These are phyloP conservation scores for Diplodia sapinea DNA, from an alignment of 2,329 filamentous ascomycete genomes.

Conservation along the genomic window DNA sequence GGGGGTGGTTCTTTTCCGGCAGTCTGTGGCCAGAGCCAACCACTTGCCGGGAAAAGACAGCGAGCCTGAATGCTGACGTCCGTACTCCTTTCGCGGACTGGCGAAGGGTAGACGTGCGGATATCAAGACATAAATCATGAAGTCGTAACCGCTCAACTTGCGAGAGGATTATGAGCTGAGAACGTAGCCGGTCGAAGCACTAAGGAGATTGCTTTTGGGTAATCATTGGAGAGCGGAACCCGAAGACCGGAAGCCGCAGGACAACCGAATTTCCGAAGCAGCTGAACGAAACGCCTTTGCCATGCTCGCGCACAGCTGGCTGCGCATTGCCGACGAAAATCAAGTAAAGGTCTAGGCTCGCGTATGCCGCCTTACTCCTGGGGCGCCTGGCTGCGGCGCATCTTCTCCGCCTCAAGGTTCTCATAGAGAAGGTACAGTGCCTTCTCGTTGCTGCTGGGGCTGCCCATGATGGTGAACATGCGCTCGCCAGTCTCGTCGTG, in stretches of 20 bases:
- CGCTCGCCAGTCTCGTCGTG: conserved; percentile 97
- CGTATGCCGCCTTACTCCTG: conserved; percentile 54
- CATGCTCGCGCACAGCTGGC: conserved; percentile 21
- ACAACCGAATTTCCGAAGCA: conserved; percentile 30
- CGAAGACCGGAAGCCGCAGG: conserved; percentile 30
- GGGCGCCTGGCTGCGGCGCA: conserved; percentile 85
- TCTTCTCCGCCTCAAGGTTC: conserved; percentile 98
- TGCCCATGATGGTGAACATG: conserved; percentile 99
- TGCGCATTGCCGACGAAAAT: conserved; percentile 5
- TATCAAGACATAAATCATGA: conserved; percentile 51
- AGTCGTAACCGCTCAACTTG: conserved; percentile 51
- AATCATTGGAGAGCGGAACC: conserved; percentile 26
- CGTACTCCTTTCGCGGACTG: conserved; percentile 37
- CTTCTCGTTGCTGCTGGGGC: conserved; percentile 90
- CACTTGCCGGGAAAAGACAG: conserved; percentile 36
- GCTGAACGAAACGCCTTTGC: conserved; percentile 29
- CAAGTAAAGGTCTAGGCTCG: conserved; percentile 12
- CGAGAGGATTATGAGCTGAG: conserved; percentile 43
- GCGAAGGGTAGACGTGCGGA: conserved; percentile 39
- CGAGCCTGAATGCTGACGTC: conserved; percentile 35
- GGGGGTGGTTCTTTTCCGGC: conserved; percentile 21
- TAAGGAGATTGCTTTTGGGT: conserved; percentile 45
- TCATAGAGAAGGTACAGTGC: conserved; percentile 96
- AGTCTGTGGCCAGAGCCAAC: conserved; percentile 15
- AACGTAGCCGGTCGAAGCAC: conserved; percentile 43